These are phyloP conservation scores for Telfairia occidentalis DNA, from an alignment of 331 rosid genomes.

Conservation along the genomic window DNA sequence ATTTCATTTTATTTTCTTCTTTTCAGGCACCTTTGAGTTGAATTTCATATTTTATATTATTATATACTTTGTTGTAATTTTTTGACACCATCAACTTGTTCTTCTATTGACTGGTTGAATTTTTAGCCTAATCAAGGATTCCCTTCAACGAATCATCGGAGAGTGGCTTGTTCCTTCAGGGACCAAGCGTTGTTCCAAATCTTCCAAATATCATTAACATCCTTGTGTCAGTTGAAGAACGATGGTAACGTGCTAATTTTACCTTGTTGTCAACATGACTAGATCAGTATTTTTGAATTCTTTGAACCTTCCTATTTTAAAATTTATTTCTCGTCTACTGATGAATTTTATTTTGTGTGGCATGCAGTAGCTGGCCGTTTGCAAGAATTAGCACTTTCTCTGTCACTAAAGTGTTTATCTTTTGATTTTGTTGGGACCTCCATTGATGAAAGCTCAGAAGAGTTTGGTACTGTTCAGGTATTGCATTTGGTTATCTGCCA, in stretches of 20 bases:
- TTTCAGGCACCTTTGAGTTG: background rate
- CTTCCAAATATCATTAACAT: constrained; percentile 89
- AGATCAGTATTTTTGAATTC: background rate
- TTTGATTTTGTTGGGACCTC: constrained; percentile 99
- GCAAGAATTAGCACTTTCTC: constrained; percentile 97
- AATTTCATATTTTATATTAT: background rate
- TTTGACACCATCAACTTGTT: constrained; percentile 11
- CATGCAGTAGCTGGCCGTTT: constrained; percentile 60
- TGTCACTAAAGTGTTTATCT: constrained; percentile 82
- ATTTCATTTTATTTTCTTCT: background rate
- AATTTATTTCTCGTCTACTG: constrained; percentile 1
- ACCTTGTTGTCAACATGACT: background rate
- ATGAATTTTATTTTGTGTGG: constrained; percentile 17
- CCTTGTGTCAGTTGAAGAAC: constrained; percentile 73
- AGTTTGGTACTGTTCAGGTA: constrained; percentile 99
- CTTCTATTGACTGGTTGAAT: constrained; percentile 27
- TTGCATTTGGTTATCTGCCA: constrained; percentile 8
- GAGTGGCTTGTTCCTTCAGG: constrained; percentile 92
- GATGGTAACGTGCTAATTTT: constrained; percentile 47
- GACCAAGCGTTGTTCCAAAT: constrained; percentile 82
- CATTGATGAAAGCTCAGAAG: constrained; percentile 97
- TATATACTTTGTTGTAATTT: background rate
- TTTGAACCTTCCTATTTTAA: background rate
- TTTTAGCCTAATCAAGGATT: constrained; percentile 76
- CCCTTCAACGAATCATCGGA: constrained; percentile 94